Conservation (phyloP, 176 grass and related monocot genomes). For the Triticum dicoccoides region DNA sequence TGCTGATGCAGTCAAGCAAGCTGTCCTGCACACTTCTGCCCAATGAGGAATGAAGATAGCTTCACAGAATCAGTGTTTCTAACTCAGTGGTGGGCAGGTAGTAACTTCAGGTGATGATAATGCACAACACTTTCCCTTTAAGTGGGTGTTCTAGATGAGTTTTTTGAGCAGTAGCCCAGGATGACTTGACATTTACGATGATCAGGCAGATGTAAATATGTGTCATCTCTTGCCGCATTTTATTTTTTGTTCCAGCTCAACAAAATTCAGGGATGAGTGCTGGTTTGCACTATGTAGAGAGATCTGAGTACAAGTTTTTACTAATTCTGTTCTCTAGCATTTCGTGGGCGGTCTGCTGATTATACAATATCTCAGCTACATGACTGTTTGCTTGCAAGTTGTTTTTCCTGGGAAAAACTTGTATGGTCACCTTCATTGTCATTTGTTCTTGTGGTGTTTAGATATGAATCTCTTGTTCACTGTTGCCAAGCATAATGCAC, state of each 20-base stretch:
- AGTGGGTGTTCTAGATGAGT: background rate
- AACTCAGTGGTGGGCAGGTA: background rate
- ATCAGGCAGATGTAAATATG: slow-evolving; percentile 30
- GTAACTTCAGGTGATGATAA: background rate
- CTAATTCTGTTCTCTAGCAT: background rate
- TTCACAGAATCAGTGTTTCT: background rate
- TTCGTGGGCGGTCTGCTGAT: slow-evolving; percentile 5
- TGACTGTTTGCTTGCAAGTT: slow-evolving; percentile 5
- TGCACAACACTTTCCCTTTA: background rate
- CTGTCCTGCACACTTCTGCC: slow-evolving; percentile 17
- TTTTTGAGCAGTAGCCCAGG: slow-evolving; percentile 9
- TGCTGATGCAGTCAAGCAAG: slow-evolving; percentile 17
- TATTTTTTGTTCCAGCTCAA: slow-evolving; percentile 13
- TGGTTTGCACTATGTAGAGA: slow-evolving; percentile 7
- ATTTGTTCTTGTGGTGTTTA: background rate
- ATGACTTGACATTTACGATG: slow-evolving; percentile 7
- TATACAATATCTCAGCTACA: background rate
- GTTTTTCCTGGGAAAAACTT: background rate
- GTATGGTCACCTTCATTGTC: background rate
- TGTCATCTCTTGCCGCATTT: background rate
- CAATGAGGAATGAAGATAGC: slow-evolving; percentile 17
- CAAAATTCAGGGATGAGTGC: background rate
- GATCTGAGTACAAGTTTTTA: background rate
- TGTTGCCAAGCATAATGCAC: background rate
- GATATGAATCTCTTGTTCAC: background rate